Percentiles rank a stretch among this genome's conserved stretches.
Evolutionary conservation across 805 yeast genomes (phyloP).

Genomic region (Metschnikowia cerradonensis): DNA sequence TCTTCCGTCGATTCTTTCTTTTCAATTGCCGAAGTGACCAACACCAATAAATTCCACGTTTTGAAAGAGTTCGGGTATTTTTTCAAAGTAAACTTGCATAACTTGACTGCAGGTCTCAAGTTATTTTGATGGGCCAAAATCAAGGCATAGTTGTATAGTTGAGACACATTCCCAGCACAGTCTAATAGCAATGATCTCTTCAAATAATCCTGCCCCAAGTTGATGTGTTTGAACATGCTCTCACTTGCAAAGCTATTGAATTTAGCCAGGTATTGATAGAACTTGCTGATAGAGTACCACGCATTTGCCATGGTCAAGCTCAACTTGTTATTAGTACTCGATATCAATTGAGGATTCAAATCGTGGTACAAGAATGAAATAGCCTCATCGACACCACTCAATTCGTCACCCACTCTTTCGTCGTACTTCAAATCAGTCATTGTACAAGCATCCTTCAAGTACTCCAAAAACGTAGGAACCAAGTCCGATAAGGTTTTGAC

Average conservation of each 20-base stretch:
- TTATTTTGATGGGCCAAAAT: slow-evolving; percentile 43
- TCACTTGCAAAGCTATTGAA: slow-evolving; percentile 23
- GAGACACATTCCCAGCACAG: slow-evolving; percentile 28
- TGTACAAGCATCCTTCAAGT: slow-evolving; percentile 22
- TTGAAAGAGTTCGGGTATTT: slow-evolving; percentile 52
- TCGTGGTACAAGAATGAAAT: slow-evolving; percentile 35
- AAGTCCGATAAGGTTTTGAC: slow-evolving; percentile 18
- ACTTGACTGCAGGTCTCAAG: slow-evolving; percentile 40
- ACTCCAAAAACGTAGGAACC: slow-evolving; percentile 19
- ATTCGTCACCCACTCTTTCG: slow-evolving; percentile 11
- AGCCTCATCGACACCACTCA: slow-evolving; percentile 10
- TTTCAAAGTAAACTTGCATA: slow-evolving; percentile 47
- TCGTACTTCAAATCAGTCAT: slow-evolving; percentile 29
- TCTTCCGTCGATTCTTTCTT: slow-evolving; percentile 29
- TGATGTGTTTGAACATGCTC: slow-evolving; percentile 13
- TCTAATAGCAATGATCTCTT: slow-evolving; percentile 36
- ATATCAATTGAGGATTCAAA: slow-evolving; percentile 30
- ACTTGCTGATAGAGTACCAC: slow-evolving; percentile 37
- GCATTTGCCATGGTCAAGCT: slow-evolving; percentile 27
- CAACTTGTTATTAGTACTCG: slow-evolving; percentile 4
- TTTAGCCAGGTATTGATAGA: slow-evolving; percentile 25
- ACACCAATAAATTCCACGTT: slow-evolving; percentile 64
- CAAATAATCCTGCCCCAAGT: slow-evolving; percentile 16
- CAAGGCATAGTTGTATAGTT: slow-evolving; percentile 43
- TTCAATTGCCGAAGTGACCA: slow-evolving; percentile 61